Base-by-base conservation (phyloP, 2,329 filamentous ascomycete species). In the Chrysoporthe austroafricana region DNA sequence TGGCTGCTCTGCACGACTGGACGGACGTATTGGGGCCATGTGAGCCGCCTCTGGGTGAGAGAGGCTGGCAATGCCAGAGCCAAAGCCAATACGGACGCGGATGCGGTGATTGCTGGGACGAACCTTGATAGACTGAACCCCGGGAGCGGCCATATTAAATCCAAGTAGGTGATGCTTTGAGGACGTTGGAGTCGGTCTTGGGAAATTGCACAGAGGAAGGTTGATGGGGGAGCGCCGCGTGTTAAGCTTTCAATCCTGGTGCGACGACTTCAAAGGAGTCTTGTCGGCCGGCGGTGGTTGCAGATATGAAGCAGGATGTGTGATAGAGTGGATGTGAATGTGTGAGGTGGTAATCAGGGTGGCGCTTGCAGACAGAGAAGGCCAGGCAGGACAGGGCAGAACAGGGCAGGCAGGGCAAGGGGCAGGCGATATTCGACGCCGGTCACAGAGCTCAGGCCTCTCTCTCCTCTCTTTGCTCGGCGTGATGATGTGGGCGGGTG, bases 51-150 rank as follows among this genome's bases (percentile, higher is more conserved):
- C 36, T 34, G 11, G 21, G 8, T 32, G 54, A 9, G 11, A 26
- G 39, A 13, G 42, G 58, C 42, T 54, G 16, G 42, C 60, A 21
- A 32, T 46, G 42, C 52, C 52, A 61, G n/a, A 43, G 46, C 42
- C 57, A 66, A 67, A 68, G 62, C 62, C 60, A 63, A 62, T 46
- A 36, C 50, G 65, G 64, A 68, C 61, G 58, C 39, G 16, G 42
- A 58, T 59, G 54, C 63, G 21, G 63, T 39, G 67, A 63, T 63
- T 46, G 39, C 62, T 44, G 16, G 64, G 50, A 79, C 84, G 73
- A 84, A 96, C 93, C 92, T 97, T 97, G 78, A 97, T 84, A 74
- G 93, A 96, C 84, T 96, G 93, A 77, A 94, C 95, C 76, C 91
- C 91, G 70, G 90, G 91, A 80, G 91, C 89, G 76, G 92, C 91